Percentiles rank a stretch among this genome's conserved stretches.
Conservation (phyloP, 306 rosid genomes). For the Notholithocarpus densiflorus region DNA sequence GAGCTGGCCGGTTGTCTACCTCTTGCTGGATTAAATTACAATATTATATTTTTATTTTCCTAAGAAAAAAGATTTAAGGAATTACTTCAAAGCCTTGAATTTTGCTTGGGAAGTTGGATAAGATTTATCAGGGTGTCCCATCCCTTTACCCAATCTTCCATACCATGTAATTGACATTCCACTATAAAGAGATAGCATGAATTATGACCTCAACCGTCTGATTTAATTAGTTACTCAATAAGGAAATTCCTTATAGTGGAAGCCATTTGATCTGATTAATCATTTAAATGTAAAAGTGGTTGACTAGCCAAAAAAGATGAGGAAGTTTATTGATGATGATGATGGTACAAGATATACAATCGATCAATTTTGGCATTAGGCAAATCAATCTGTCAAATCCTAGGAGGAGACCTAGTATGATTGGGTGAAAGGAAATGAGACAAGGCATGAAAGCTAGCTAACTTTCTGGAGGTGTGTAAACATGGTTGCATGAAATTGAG, state of each 20-base stretch:
- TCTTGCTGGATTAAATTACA: no score
- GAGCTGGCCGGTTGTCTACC: no score
- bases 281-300: slow-evolving; percentile 1
- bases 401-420: slow-evolving; percentile 7
- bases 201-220: neutral
- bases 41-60: neutral
- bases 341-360: neutral
- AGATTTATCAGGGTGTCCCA: neutral
- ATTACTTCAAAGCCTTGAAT: neutral
- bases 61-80: neutral
- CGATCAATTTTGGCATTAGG: slow-evolving; percentile 24
- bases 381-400: slow-evolving; percentile 22
- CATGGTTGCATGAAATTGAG: slow-evolving; percentile 17
- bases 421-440: slow-evolving; percentile 20
- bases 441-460: slow-evolving; percentile 14
- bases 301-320: neutral
- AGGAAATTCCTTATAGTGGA: neutral
- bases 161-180: neutral
- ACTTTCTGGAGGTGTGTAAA: slow-evolving; percentile 18
- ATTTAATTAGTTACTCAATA: neutral
- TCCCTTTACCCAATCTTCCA: slow-evolving; percentile 8
- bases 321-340: neutral
- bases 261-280: slow-evolving; percentile 26
- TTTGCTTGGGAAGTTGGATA: neutral
- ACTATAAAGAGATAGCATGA: neutral